Evolutionary conservation across 169 alveolate genomes (phyloP).

Genomic region (Plasmodium fragile): DNA sequence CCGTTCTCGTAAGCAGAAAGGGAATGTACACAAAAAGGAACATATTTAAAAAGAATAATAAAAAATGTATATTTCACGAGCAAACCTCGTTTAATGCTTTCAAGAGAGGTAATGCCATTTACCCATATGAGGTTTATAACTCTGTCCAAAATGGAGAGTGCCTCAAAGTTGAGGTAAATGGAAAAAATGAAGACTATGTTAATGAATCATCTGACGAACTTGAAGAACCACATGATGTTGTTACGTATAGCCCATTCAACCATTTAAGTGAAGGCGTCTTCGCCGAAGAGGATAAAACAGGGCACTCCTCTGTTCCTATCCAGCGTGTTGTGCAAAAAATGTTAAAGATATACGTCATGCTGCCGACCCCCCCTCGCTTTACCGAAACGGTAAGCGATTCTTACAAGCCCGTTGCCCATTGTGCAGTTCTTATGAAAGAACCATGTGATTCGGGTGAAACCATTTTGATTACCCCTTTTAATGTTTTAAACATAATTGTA

Average conservation of each 20-base stretch:
- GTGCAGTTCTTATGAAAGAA: conserved; percentile 9
- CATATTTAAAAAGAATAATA: neutral
- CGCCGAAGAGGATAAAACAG: neutral
- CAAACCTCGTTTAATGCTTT: neutral
- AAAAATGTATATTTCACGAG: neutral
- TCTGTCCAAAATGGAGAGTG: neutral
- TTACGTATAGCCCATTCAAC: neutral
- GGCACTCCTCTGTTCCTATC: neutral
- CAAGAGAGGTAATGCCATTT: neutral
- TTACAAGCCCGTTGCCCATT: neutral
- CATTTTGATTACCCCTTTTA: neutral
- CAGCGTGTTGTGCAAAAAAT: neutral
- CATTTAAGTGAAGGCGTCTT: neutral
- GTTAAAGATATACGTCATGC: neutral
- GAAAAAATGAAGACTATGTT: neutral
- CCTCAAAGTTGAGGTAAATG: neutral
- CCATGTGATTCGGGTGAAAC: neutral
- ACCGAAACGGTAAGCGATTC: neutral
- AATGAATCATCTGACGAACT: neutral
- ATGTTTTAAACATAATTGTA: conserved; percentile 10
- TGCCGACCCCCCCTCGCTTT: neutral
- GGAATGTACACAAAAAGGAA: neutral
- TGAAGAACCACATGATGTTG: neutral
- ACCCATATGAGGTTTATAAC: neutral
- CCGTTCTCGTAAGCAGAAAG: neutral